phyloP scores from a whole-genome alignment of 345 rosid genomes.

The Eucalyptus erythrocorys region DNA sequence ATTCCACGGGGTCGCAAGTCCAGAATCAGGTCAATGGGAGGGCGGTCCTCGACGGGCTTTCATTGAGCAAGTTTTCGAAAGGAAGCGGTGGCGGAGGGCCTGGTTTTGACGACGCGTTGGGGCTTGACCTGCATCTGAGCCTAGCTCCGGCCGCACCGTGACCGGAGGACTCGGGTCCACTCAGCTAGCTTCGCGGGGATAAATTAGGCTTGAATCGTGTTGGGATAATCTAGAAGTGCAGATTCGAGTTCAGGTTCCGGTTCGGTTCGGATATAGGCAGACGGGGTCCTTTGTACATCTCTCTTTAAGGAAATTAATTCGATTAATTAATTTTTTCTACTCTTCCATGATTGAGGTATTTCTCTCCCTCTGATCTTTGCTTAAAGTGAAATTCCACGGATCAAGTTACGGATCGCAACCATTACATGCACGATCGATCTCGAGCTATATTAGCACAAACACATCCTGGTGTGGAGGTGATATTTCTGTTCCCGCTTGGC shows the following conservation, averaged over 20 bases:
- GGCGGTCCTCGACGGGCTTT: slow-evolving; percentile 22
- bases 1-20: slow-evolving; percentile 4
- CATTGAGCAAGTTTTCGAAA: slow-evolving; percentile 58
- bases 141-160: slow-evolving; percentile 82
- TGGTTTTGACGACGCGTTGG: slow-evolving; percentile 58
- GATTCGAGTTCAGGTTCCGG: not conserved
- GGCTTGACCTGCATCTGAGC: slow-evolving; percentile 88
- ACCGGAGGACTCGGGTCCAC: not conserved
- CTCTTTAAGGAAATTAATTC: not conserved
- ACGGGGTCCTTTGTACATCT: not conserved
- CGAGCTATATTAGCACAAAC: not conserved
- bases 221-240: not conserved
- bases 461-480: not conserved
- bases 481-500: not conserved
- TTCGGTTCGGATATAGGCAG: not conserved
- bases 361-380: not conserved
- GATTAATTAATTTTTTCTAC: not conserved
- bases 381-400: not conserved
- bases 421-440: not conserved
- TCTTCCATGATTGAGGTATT: not conserved
- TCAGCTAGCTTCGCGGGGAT: not conserved
- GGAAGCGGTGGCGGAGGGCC: slow-evolving; percentile 45
- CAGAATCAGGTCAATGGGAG: slow-evolving; percentile 12
- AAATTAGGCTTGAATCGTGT: not conserved
- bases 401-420: not conserved